Base-by-base conservation (phyloP, 345 rosid genomes). In the Citrus medica region DNA sequence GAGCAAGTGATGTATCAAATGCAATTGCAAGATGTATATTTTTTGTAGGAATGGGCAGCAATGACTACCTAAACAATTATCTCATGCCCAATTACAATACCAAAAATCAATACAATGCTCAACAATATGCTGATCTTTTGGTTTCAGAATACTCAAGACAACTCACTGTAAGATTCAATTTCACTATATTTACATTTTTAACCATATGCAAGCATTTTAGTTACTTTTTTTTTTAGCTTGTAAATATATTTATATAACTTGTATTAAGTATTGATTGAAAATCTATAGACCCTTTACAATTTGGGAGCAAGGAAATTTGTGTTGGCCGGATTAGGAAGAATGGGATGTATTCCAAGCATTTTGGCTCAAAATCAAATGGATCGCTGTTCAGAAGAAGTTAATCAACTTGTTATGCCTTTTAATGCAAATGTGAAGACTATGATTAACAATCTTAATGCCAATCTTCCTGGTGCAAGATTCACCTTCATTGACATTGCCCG, bases 291-390 rank as follows among this genome's bases (percentile, higher is more conserved):
- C 33, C 84, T 96, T 1, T 92, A 94, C 90, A 92, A 92, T 82
- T 92, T 92, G 0, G 99, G 98, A 70, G 98, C 91, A 32, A 74
- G 97, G 59, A 96, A 92, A 82, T 92, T 94, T 79, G 88, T 94
- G 7, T 46, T 96, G 28, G 89, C 94, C 3, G 99, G 98, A 42
- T 73, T 96, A 28, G 98, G 98, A 71, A 76, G 87, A 70, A 94
- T 96, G 99, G 99, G 99, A 27, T 96, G 99, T 70, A 96, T 96
- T 38, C 99, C 98, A 0, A 96, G 99, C 85, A 92, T 94, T 72
- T n/a, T 94, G 73, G 94, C 99, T 2, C 98, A 91, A 76, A 92
- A 82, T 84, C 77, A 88, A 14, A 76, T 71, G 0, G 97, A 97
- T 61, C 62, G 71, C 27, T 96, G 99, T 84, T 96, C 98, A 0